Evolutionary conservation across 2,329 filamentous ascomycete species (phyloP), one percentile per base, ranked within the genome.

Genomic region (Exserohilum turcica): DNA sequence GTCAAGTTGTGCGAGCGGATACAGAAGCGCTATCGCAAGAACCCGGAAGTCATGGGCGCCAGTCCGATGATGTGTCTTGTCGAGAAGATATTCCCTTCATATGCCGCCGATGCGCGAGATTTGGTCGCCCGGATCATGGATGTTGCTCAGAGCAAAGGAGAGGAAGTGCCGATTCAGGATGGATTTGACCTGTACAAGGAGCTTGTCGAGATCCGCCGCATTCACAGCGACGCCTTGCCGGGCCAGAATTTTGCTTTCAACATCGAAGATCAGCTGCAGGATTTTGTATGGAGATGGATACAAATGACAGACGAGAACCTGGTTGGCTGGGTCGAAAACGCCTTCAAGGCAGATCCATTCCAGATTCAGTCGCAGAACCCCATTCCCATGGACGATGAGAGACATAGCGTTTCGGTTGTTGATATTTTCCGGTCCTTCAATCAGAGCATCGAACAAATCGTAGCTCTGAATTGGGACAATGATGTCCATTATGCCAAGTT

Each of bases 241-340:
- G 72, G 72, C 7, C 79, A 85, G 55, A 84, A 86, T 1, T 99
- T 97, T 72, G 87, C 87, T 4, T 97, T 97, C 72, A 86, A 92
- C 60, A 84, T 99, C 37, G 94, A 99, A 74, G 85, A 87, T 36
- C 79, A 96, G 13, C 81, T 99, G 15, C 89, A 92, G 57, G 88
- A 90, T 31, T 99, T 97, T 73, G 94, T 97, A 5, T 97, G 92
- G 92, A 86, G 91, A 53, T 99, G 92, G 92, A 91, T 99, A 58
- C 82, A 84, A 48, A 84, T 86, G 59, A 92, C 91, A 6, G 92
- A 97, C 65, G 79, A 80, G 29, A 91, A 88, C 68, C 87, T 97
- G 67, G 81, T 89, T 56, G 86, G 86, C 19, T 94, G 94, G 79
- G 90, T 97, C 33, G 91, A 95, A 40, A 86, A 93, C 66, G 92